Evolutionary conservation across 2,329 filamentous ascomycete genomes (phyloP).

Genomic region (Cordyceps fumosorosea): DNA sequence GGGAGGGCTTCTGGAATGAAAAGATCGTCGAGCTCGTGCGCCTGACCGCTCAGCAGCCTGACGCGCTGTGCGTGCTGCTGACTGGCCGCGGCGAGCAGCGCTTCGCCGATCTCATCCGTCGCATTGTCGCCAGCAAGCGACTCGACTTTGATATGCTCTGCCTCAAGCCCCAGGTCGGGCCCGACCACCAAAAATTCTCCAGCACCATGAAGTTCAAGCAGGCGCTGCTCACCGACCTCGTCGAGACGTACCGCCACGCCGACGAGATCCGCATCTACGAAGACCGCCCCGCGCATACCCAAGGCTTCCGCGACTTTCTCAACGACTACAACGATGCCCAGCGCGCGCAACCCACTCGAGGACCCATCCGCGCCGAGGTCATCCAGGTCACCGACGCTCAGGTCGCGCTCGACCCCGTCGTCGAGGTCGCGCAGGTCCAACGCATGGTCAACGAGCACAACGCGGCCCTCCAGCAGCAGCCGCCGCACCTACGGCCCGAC

Average conservation of each 20-base stretch:
- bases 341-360: conserved; percentile 45
- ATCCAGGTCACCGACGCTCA: conserved; percentile 76
- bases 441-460: conserved; percentile 89
- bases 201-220: conserved; percentile 94
- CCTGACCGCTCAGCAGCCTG: conserved; percentile 75
- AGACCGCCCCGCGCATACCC: conserved; percentile 61
- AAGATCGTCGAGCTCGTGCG: conserved; percentile 73
- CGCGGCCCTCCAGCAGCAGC: conserved; percentile 31
- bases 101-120: conserved; percentile 73
- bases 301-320: conserved; percentile 81
- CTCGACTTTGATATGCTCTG: conserved; percentile 84
- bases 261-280: conserved; percentile 76
- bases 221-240: conserved; percentile 67
- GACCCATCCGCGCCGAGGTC: conserved; percentile 69
- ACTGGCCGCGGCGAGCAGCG: conserved; percentile 76
- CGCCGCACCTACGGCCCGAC: conserved; percentile 30
- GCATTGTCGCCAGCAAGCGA: conserved; percentile 69
- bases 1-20: conserved; percentile 97
- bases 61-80: conserved; percentile 76
- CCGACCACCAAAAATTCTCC: conserved; percentile 68
- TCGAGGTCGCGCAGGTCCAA: conserved; percentile 78
- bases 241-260: conserved; percentile 79
- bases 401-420: conserved; percentile 66
- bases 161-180: conserved; percentile 78
- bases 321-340: conserved; percentile 62